Conservation (phyloP, 2,329 filamentous ascomycete species). For the Penicillium sp. region DNA sequence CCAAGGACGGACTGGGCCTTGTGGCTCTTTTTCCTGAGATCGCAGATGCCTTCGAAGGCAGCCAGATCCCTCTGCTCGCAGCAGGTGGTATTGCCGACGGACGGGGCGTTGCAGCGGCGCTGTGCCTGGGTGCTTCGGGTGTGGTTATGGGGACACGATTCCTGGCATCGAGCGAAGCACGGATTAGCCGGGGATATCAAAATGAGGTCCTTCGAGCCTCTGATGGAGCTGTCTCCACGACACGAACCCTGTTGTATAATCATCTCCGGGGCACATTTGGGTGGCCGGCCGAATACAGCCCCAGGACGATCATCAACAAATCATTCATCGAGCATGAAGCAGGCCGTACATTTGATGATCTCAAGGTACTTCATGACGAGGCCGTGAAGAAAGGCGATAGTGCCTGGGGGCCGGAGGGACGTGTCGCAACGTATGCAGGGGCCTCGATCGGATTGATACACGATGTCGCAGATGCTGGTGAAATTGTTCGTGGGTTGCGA, state of each 20-base stretch:
- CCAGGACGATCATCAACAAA: conserved; percentile 58
- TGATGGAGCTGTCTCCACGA: conserved; percentile 56
- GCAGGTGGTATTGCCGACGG: conserved; percentile 58
- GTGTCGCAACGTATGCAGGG: conserved; percentile 55
- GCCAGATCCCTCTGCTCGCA: conserved; percentile 50
- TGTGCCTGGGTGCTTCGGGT: conserved; percentile 56
- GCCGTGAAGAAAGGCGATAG: conserved; percentile 43
- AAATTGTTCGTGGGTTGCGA: conserved; percentile 40
- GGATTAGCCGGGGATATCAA: conserved; percentile 55
- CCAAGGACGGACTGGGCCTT: conserved; percentile 50
- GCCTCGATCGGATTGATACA: conserved; percentile 50
- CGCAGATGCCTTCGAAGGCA: conserved; percentile 42
- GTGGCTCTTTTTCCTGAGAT: conserved; percentile 56
- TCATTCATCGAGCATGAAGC: conserved; percentile 51
- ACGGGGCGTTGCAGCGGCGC: conserved; percentile 52
- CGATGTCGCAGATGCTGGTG: conserved; percentile 41
- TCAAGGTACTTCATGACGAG: conserved; percentile 48
- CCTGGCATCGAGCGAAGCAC: conserved; percentile 56
- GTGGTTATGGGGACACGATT: conserved; percentile 66
- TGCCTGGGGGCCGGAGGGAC: conserved; percentile 52
- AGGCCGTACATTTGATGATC: conserved; percentile 48
- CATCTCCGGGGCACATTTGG: conserved; percentile 57
- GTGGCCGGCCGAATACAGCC: conserved; percentile 64
- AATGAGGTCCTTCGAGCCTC: conserved; percentile 52
- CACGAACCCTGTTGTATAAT: conserved; percentile 57